A percentile compares a stretch with the other conserved stretches of the same genome.
phyloP scores from a whole-genome alignment of 2,329 filamentous ascomycete species.

The Pseudopyrenochaeta lycopersici region DNA sequence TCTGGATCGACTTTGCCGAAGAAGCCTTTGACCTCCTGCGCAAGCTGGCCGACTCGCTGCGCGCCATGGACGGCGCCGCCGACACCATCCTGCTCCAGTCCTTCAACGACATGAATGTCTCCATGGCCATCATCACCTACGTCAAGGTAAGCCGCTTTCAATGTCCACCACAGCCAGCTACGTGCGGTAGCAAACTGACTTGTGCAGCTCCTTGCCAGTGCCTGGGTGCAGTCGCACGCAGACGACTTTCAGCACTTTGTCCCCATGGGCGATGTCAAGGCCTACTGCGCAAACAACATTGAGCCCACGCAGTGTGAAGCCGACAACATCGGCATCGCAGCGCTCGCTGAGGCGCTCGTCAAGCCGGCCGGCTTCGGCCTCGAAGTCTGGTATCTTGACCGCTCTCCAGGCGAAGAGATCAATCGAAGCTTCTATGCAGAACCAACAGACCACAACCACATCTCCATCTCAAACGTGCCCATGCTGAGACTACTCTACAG shows the following conservation, averaged over 20 bases:
- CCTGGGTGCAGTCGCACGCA: constrained; percentile 81
- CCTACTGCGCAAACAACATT: constrained; percentile 75
- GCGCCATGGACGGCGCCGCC: constrained; percentile 59
- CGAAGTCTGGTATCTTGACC: constrained; percentile 90
- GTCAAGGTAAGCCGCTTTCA: constrained; percentile 63
- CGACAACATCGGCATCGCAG: constrained; percentile 84
- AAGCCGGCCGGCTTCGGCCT: constrained; percentile 80
- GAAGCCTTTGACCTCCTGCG: constrained; percentile 75
- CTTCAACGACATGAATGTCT: constrained; percentile 77
- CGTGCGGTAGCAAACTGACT: constrained; percentile 14
- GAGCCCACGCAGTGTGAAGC: constrained; percentile 84
- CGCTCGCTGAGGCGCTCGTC: constrained; percentile 80
- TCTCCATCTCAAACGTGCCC: constrained; percentile 59
- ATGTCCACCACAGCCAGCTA: neutral
- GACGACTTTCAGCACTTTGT: constrained; percentile 78
- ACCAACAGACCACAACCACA: constrained; percentile 56
- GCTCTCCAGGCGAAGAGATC: constrained; percentile 78
- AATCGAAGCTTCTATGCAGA: constrained; percentile 72
- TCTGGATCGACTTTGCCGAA: constrained; percentile 86
- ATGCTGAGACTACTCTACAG: constrained; percentile 74
- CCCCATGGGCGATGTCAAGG: constrained; percentile 62
- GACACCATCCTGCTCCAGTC: constrained; percentile 66
- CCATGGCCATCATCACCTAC: constrained; percentile 85
- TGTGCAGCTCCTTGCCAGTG: constrained; percentile 77
- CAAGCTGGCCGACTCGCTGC: constrained; percentile 68